Base-by-base conservation (phyloP, 169 alveolate species). In the Eimeria sp. region DNA sequence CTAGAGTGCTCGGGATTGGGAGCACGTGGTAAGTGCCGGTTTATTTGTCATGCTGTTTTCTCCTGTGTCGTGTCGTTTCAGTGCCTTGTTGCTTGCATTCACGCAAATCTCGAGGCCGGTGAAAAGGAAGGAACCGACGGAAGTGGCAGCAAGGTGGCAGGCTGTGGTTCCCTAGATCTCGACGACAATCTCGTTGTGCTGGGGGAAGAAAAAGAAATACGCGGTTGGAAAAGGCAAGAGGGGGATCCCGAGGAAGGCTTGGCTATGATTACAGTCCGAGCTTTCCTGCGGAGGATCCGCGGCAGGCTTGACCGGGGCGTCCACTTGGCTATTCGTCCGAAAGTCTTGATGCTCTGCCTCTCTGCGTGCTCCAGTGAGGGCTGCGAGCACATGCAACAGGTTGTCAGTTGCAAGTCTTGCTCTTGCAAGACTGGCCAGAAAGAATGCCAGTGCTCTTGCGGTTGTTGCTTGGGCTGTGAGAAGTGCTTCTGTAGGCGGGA, bases 21-120 rank as follows among this genome's bases (percentile, higher is more conserved):
- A n/a, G 76, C 40, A 67, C 14, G 76, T 67, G 45, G 20, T 27
- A 67, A 25, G 76, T 27, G 47, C 76, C n/a, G 3, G 45, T 30
- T 27, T 27, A 67, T 0, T 13, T 9, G 49, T 49, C 34, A 49
- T 40, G 83, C 4, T 73, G 4, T 13, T 40, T 5, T 14, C 11
- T 40, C 40, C 30, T 40, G 83, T 73, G 40, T 49, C 47, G 9
- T n/a, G 57, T 84, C 20, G 30, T 58, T 27, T 63, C 93, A 87
- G 93, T 87, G 93, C 82, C 93, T 87, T 5, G 65, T 63, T 11
- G 93, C 93, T 43, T 63, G 78, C 82, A 57, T 87, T 49, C 93
- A 87, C 65, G 93, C 80, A n/a, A 87, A 63, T 83, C 63, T 87
- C 14, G 93, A 63, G 61, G 47, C 65, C 43, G n/a, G 34, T 43